Percentiles rank a stretch among this genome's conserved stretches.
Evolutionary conservation across 257 asterid species (phyloP).

Genomic region (Rehmannia glutinosa): DNA sequence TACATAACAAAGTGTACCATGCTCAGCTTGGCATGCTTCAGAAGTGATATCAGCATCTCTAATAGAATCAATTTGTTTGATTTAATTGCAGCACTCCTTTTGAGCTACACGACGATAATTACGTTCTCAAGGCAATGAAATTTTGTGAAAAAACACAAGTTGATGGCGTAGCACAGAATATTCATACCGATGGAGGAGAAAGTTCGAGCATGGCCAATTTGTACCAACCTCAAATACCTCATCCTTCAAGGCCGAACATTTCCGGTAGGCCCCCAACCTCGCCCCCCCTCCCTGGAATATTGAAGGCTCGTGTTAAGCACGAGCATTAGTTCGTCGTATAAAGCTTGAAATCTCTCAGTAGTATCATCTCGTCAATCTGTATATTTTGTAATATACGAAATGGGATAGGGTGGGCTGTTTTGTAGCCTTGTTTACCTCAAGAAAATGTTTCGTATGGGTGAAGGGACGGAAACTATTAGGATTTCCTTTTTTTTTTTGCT

Average conservation of each 20-base stretch:
- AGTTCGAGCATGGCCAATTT: conserved; percentile 44
- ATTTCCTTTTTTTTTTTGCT: no score
- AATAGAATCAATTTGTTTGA: not conserved
- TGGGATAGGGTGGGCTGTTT: no score
- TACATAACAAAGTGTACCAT: not conserved
- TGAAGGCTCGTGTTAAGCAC: conserved; percentile 73
- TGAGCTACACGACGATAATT: conserved; percentile 91
- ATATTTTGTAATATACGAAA: conserved; percentile 33
- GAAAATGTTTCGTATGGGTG: no score
- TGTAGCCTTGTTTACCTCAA: no score
- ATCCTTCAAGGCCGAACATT: conserved; percentile 31
- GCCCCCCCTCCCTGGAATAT: conserved; percentile 68
- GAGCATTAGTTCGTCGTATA: conserved; percentile 42
- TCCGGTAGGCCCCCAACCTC: conserved; percentile 51
- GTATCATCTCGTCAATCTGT: conserved; percentile 28
- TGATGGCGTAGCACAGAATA: conserved; percentile 26
- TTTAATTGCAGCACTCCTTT: conserved; percentile 74
- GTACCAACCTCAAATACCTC: conserved; percentile 39
- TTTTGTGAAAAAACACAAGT: conserved; percentile 39
- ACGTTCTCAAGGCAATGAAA: conserved; percentile 88
- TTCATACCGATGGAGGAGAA: conserved; percentile 45
- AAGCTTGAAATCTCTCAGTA: not conserved
- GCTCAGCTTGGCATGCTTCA: not conserved
- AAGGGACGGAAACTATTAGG: no score
- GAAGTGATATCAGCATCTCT: not conserved